A percentile compares a stretch with the other conserved stretches of the same genome.
Conservation (phyloP, 1,284 basidiomycete species). For the Xerocomus minutiporus region DNA sequence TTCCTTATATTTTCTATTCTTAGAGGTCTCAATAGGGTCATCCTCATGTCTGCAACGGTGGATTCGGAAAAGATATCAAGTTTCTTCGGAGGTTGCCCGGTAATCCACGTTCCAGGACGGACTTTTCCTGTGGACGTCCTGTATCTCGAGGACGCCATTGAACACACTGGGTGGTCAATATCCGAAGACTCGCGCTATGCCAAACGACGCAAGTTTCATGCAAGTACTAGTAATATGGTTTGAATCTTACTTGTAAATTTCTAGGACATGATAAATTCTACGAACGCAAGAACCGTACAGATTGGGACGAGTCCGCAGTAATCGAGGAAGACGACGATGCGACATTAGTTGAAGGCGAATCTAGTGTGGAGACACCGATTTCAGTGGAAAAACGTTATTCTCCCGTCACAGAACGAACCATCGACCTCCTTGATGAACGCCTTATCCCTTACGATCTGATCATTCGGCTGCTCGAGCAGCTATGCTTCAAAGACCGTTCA, state of each 20-base stretch:
- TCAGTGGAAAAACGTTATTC: constrained; percentile 74
- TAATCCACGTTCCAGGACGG: constrained; percentile 88
- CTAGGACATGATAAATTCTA: constrained; percentile 61
- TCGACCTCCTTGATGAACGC: constrained; percentile 87
- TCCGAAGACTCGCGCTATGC: constrained; percentile 85
- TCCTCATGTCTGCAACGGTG: constrained; percentile 97
- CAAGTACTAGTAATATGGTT: not conserved
- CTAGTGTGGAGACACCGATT: constrained; percentile 40
- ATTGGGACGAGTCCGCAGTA: constrained; percentile 72
- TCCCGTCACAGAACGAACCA: constrained; percentile 67
- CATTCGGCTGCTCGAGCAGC: constrained; percentile 75
- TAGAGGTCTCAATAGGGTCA: constrained; percentile 52
- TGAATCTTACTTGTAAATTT: constrained; percentile 13
- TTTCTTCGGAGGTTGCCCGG: constrained; percentile 90
- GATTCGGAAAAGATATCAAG: constrained; percentile 92
- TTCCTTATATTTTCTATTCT: not conserved
- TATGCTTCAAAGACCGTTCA: constrained; percentile 71
- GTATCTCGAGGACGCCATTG: constrained; percentile 91
- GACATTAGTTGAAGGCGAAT: constrained; percentile 23
- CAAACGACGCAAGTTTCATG: constrained; percentile 50
- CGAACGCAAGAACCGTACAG: constrained; percentile 54
- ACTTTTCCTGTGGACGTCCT: constrained; percentile 91
- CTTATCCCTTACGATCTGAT: constrained; percentile 90
- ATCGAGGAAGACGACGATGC: constrained; percentile 72
- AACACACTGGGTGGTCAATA: constrained; percentile 82